Base-by-base conservation (phyloP, 2,329 filamentous ascomycete genomes). In the Capronia epimyces region DNA sequence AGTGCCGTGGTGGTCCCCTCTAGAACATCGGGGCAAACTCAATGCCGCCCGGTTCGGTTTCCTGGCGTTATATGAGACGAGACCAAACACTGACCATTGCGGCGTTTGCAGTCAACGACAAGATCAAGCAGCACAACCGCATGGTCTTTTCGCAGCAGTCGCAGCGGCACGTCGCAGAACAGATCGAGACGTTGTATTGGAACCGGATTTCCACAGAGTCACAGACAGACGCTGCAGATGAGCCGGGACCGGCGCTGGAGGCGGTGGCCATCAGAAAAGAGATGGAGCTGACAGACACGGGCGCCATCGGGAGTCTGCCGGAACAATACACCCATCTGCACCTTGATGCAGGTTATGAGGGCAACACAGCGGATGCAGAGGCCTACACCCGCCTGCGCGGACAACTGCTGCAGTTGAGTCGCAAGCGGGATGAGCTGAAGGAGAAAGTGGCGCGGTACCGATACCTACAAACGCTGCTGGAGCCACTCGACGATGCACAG, bases 171-270 rank as follows among this genome's bases (percentile, higher is more conserved):
- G 70, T 79, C 45, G 75, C 76, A 16, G 73, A 77, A 54, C 76
- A 80, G 61, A 77, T 80, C 55, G 73, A 78, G 59, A 69, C 67
- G 20, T 63, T 79, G 21, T 79, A 80, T 61, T 79, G 76, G 76
- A 68, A 72, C n/a, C 65, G 71, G 0, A 71, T 74, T 25, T 69
- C 65, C 12, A 67, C 67, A 18, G 68, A 67, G 15, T n/a, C 32
- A 21, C 42, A 51, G 12, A 22, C 6, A 34, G 31, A 18, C n/a
- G 52, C 47, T 6, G 57, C 55, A 2, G 22, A 27, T 5, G 24
- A 27, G 7, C 29, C 7, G n/a, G 29, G n/a, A 32, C 29, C n/a
- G 7, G 7, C 6, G n/a, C 29, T 40, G 5, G 50, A 56, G 25
- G 47, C 43, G 4, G 48, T 54, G 7, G 44, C 42, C 7, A 9